Base-by-base conservation (phyloP, 140 eudicot genomes). In the Anethum foeniculum region DNA sequence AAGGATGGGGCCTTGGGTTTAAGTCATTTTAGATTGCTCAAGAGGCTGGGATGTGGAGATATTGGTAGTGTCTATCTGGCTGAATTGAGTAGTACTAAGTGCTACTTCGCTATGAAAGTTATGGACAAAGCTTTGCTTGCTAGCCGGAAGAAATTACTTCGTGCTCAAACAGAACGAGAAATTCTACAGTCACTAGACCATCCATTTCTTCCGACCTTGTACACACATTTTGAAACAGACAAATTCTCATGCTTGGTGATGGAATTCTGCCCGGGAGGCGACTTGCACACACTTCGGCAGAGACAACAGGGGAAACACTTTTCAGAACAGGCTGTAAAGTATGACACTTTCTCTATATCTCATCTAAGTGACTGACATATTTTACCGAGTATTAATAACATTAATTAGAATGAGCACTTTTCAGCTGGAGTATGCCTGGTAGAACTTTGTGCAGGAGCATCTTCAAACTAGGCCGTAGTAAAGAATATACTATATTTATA, bases 181-280 rank as follows among this genome's bases (percentile, higher is more conserved):
- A 90, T 90, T 74, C 69, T 90, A 64, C 92, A 90, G 56, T 90
- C 93, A 46, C 65, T 90, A 60, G 96, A 90, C 75, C 96, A 90
- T 39, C 96, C 96, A 11, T 90, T 90, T 78, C 96, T 90, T 82
- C 96, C 96, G 36, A 85, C 91, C 19, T 85, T 90, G 0, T 90
- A 90, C 77, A 79, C 90, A 6, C 92, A 90, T 52, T 90, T 90
- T 72, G 95, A 90, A 84, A 86, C 95, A 28, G 95, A 90, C 71
- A 90, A 90, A 80, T 90, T 88, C 76, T 88, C 96, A 2, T 90
- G 96, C 82, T 84, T 90, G 93, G 96, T 88, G 75, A 90, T 90
- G 96, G 96, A 90, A 79, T 88, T 90, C 71, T 90, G 96, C 84
- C 93, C 96, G 0, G 96, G 96, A 47, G 96, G 96, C 41, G 96